Percentiles rank a stretch among this genome's conserved stretches.
These are phyloP conservation scores for Fraxinus dipetala DNA, from an alignment of 305 asterid species.

Conservation along the genomic window DNA sequence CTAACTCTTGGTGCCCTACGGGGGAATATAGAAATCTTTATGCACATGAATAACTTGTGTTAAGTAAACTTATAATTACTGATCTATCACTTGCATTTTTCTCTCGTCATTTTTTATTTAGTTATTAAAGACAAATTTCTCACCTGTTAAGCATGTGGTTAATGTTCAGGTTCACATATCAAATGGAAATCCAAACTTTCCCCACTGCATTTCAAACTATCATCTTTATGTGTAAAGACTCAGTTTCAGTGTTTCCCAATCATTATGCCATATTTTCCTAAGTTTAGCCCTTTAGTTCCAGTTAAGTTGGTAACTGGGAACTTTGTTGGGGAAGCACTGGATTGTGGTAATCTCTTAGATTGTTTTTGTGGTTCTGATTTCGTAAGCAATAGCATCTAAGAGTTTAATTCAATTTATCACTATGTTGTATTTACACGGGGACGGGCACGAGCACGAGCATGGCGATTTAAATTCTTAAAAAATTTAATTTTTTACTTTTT, in stretches of 20 bases:
- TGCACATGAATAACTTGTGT: neutral
- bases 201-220: neutral
- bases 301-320: neutral
- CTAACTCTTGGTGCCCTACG: slow-evolving; percentile 6
- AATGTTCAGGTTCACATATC: neutral
- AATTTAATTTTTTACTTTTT: neutral
- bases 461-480: neutral
- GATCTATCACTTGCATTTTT: neutral
- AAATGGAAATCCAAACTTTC: neutral
- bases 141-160: slow-evolving; percentile 3
- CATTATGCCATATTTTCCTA: neutral
- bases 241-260: neutral
- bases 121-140: neutral
- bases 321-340: neutral
- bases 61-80: neutral
- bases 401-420: neutral
- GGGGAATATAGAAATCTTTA: neutral
- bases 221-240: neutral
- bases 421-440: neutral
- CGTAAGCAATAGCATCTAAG: neutral
- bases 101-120: neutral
- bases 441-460: neutral
- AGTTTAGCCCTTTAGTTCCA: neutral
- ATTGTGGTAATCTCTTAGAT: neutral
- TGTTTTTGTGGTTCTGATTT: neutral